These are phyloP conservation scores for Trametes pubescens DNA, from an alignment of 1,284 basidiomycete species.

Conservation along the genomic window DNA sequence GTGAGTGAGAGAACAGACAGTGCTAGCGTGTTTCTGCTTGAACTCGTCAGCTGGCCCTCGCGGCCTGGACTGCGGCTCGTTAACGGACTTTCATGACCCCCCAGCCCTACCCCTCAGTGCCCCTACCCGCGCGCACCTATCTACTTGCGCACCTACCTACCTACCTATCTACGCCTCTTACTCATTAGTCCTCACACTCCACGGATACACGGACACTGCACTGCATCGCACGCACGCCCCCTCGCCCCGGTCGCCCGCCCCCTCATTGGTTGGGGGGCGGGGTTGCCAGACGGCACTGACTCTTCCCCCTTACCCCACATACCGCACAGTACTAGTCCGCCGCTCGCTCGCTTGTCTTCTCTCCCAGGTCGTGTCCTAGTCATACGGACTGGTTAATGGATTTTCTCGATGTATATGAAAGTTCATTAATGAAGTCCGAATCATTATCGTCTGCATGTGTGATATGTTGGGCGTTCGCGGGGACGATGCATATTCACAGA, in stretches of 20 bases:
- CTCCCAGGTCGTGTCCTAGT: conserved; percentile 9
- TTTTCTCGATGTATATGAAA: background rate
- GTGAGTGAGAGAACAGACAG: background rate
- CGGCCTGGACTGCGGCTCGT: conserved; percentile 13
- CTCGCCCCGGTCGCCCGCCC: background rate
- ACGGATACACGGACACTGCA: conserved; percentile 14
- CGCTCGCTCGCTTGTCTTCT: conserved; percentile 3
- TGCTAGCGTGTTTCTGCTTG: background rate
- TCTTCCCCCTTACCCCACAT: background rate
- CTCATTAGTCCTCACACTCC: conserved; percentile 6
- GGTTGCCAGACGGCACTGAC: background rate
- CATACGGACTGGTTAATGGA: conserved; percentile 20
- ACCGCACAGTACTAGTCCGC: background rate
- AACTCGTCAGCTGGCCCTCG: background rate
- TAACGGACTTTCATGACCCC: conserved; percentile 11
- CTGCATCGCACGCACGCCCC: conserved; percentile 14
- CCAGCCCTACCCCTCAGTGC: background rate
- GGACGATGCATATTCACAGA: no score
- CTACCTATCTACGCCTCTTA: conserved; percentile 2
- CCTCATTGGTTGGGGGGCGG: background rate
- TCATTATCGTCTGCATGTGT: no score
- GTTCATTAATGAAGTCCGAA: no score
- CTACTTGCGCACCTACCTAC: background rate
- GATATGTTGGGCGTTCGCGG: no score
- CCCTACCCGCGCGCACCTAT: no score